phyloP scores from a whole-genome alignment of 1,139 yeast species.

The Protomyces pachydermus region DNA sequence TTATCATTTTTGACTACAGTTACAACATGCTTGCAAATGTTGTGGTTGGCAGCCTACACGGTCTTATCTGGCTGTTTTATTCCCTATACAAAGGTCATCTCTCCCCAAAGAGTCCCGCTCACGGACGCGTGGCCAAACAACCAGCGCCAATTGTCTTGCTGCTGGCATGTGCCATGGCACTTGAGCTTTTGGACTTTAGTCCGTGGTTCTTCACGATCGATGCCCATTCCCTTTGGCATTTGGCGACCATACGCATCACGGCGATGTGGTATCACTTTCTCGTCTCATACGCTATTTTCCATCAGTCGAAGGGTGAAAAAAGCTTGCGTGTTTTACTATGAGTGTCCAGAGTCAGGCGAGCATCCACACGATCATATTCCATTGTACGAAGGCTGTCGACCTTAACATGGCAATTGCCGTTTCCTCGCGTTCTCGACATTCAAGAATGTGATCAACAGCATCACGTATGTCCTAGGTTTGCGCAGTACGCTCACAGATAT shows the following conservation, averaged over 20 bases:
- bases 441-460: no score
- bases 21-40: conserved; percentile 93
- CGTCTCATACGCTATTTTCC: neutral
- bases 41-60: conserved; percentile 68
- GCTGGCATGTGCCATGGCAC: conserved; percentile 68
- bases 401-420: no score
- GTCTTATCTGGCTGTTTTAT: conserved; percentile 48
- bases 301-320: no score
- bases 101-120: neutral
- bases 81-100: conserved; percentile 33
- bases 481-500: no score
- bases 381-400: no score
- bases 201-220: conserved; percentile 62
- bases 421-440: no score
- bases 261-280: conserved; percentile 27
- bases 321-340: no score
- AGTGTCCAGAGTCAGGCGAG: no score
- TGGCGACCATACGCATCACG: conserved; percentile 62
- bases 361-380: no score
- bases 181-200: conserved; percentile 85
- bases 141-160: conserved; percentile 52
- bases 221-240: conserved; percentile 75
- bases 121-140: conserved; percentile 34
- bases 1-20: conserved; percentile 77
- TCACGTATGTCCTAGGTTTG: no score